These are phyloP conservation scores for Colletotrichum viniferum DNA, from an alignment of 2,329 filamentous ascomycete genomes.

Conservation along the genomic window DNA sequence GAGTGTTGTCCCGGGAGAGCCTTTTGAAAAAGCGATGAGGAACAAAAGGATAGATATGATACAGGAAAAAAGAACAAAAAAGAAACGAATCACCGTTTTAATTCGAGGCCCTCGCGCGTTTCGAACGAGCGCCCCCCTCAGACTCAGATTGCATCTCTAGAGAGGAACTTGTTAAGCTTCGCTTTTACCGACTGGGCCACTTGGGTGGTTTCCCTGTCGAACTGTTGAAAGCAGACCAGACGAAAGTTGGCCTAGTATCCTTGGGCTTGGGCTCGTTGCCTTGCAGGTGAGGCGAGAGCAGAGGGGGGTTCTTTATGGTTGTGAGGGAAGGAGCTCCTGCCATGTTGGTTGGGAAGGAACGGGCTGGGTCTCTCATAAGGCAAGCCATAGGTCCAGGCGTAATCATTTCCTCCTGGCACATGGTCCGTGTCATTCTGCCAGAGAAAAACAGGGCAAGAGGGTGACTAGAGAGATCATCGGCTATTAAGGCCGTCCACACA, in stretches of 20 bases:
- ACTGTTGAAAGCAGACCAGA: neutral
- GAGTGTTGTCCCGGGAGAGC: too few species aligned
- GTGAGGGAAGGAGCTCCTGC: neutral
- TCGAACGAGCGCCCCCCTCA: neutral
- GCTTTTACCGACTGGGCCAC: neutral
- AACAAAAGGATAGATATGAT: neutral
- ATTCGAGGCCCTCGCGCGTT: neutral
- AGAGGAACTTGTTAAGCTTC: neutral
- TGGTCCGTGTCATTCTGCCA: neutral
- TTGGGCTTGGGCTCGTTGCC: neutral
- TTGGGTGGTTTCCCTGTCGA: neutral
- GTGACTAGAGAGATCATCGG: neutral
- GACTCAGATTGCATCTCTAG: neutral
- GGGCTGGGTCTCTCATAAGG: neutral
- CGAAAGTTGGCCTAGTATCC: neutral
- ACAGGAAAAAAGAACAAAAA: neutral
- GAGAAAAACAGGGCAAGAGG: neutral
- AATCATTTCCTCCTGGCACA: rapidly evolving
- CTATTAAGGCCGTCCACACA: neutral
- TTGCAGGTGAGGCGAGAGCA: neutral
- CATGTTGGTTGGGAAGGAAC: neutral
- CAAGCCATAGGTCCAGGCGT: neutral
- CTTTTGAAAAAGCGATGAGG: too few species aligned
- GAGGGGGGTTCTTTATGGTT: neutral
- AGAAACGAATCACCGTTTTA: neutral